These are phyloP conservation scores for Aspergillus uvarum DNA, from an alignment of 2,329 filamentous ascomycete species.

Conservation along the genomic window DNA sequence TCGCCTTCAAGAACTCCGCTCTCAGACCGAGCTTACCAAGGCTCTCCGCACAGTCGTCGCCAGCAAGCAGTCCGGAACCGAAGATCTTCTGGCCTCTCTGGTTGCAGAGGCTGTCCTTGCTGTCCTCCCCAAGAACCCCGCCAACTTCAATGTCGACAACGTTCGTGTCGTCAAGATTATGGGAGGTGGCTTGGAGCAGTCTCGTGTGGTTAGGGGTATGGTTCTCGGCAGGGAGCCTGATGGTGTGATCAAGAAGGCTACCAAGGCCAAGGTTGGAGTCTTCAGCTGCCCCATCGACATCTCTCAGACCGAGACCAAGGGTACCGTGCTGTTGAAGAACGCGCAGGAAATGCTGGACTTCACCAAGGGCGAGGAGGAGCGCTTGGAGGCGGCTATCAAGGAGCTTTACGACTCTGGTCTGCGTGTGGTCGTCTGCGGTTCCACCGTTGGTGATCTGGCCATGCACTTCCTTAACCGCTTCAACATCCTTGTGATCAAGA, in stretches of 20 bases:
- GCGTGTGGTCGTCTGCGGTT: conserved; percentile 86
- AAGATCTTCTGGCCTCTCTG: conserved; percentile 81
- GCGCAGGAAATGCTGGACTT: conserved; percentile 99
- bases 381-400: conserved; percentile 89
- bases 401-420: conserved; percentile 92
- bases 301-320: conserved; percentile 97
- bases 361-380: conserved; percentile 91
- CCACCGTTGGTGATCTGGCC: conserved; percentile 91
- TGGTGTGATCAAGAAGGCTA: conserved; percentile 84
- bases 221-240: conserved; percentile 97
- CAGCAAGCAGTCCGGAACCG: conserved; percentile 93
- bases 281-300: conserved; percentile 95
- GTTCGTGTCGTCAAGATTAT: conserved; percentile 99
- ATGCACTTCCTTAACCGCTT: conserved; percentile 98
- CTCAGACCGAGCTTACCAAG: conserved; percentile 83
- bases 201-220: conserved; percentile 94
- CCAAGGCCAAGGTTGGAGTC: conserved; percentile 92
- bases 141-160: conserved; percentile 98
- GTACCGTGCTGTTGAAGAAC: conserved; percentile 93
- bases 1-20: conserved; percentile 79
- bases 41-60: conserved; percentile 92
- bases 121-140: conserved; percentile 91
- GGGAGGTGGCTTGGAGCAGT: conserved; percentile 93
- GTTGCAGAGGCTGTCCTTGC: conserved; percentile 82
- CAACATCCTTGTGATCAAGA: conserved; percentile 92